Base-by-base conservation (phyloP, 768 basidiomycete genomes). In the Podaxis rugospora region DNA sequence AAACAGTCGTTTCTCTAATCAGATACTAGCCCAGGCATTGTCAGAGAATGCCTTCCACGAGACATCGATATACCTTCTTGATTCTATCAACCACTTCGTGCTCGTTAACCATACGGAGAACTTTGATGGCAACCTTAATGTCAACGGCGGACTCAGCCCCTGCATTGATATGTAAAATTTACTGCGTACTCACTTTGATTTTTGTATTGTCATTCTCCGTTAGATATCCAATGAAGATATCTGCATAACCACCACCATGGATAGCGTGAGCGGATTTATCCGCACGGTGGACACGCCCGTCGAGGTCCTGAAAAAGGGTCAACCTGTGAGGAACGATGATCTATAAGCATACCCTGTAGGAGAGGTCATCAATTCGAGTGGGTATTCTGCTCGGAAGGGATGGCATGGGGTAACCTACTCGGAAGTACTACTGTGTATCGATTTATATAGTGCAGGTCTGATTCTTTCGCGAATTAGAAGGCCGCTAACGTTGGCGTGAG, bases 1-100 rank as follows among this genome's bases (percentile, higher is more conserved):
- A 67, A 11, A 65, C 27, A 3, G 44, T 55, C 25, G 63, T 59
- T 62, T 67, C 65, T 14, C 56, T 25, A 11, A 61, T 56, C n/a
- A 67, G 55, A 21, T 47, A 11, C 46, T 47, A 21, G 39, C 5
- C 14, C 18, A 47, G 10, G 9, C 39, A n/a, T 47, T 23, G 18
- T n/a, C 18, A 23, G 46, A 18, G 9, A 18, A 23, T 4, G 6
- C 46, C n/a, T 11, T 23, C 2, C n/a, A 47, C 16, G 18, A 18
- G n/a, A n/a, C 18, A 4, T n/a, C 9, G 9, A 47, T 4, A 18
- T 18, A 55, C 53, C 36, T 37, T 25, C 39, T 39, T 55, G n/a
- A 25, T 37, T 10, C 21, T 42, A 37, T 4, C 32, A 18, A n/a
- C 35, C 11, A 21, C 14, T 11, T 23, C 23, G 42, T 55, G n/a